phyloP scores from a whole-genome alignment of 768 basidiomycete genomes.

The Rhizopogon roseolus region DNA sequence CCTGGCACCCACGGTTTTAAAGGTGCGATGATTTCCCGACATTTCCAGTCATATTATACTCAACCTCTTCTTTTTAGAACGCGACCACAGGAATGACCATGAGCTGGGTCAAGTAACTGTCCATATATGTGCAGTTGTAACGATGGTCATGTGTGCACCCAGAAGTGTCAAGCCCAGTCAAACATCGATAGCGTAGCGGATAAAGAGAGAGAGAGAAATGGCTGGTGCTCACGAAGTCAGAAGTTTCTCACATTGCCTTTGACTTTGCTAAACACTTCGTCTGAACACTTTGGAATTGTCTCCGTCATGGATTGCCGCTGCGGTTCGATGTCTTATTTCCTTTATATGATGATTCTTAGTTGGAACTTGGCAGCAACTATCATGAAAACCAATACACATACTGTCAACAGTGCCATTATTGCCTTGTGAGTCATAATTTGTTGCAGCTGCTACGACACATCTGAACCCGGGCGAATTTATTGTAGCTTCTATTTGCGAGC shows the following conservation, averaged over 20 bases:
- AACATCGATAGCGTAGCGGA: conserved; percentile 3
- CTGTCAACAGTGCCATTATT: not conserved
- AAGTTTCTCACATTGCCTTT: not conserved
- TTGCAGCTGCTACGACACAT: not conserved
- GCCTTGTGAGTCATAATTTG: not conserved
- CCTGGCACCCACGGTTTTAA: not conserved
- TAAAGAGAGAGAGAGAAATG: conserved; percentile 1
- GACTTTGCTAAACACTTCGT: not conserved
- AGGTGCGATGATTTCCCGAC: not conserved
- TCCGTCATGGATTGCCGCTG: conserved; percentile 3
- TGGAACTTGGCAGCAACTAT: conserved; percentile 4
- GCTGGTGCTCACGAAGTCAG: conserved; percentile 6
- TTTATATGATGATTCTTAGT: not conserved
- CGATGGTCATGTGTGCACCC: not conserved
- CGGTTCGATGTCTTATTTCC: not conserved
- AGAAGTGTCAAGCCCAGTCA: not conserved
- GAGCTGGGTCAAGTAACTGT: conserved; percentile 5
- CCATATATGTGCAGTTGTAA: not conserved
- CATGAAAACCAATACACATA: not conserved
- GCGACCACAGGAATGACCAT: not conserved
- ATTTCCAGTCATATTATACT: not conserved
- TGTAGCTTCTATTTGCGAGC: conserved; percentile 1
- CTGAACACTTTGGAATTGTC: conserved; percentile 3
- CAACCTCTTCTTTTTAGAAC: not conserved
- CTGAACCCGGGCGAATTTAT: not conserved